Evolutionary conservation across 2,329 filamentous ascomycete genomes (phyloP), one percentile per base, ranked within the genome.

Genomic region (Clarireedia sp.): DNA sequence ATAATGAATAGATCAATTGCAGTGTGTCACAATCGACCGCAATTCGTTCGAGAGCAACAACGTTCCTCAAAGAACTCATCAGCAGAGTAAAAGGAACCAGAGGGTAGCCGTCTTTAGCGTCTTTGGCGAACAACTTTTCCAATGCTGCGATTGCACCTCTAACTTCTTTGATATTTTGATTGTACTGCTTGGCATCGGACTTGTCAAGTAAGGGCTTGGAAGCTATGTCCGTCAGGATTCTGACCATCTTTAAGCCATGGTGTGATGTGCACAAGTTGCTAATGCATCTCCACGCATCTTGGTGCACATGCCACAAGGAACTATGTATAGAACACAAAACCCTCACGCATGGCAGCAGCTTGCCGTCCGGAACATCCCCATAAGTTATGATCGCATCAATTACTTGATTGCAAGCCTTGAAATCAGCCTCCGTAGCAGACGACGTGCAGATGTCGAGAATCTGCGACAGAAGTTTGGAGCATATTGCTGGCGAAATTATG

Each of bases 351-450:
- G 78, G 77, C 62, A 78, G 78, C 41, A 90, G 75, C 57, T 81
- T 82, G 54, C 74, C 73, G 50, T 71, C 74, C 0, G 87, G 87
- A 46, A 91, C 81, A 36, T 82, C 79, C 3, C 85, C 83, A 66
- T 87, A 89, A 0, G 84, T 89, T 53, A 89, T 82, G 55, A 89
- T 79, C 9, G 83, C 78, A 66, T 89, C 81, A 56, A 90, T 78
- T 48, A 90, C 78, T 49, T 76, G 73, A 62, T 89, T 85, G 63
- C 83, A 86, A 17, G 82, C 79, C 51, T 76, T 77, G 57, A 91
- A 75, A 64, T 91, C 87, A 26, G 79, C 76, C 48, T 82, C 75
- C 29, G 78, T 74, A 49, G 77, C 83, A 1, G 87, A 90, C 62
- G 78, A 81, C 68, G 82, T 78, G 69, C 86, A 89, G 46, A 90